Conservation (phyloP, 192 early-diverging fungal genomes). For the Glomus cerebriforme region DNA sequence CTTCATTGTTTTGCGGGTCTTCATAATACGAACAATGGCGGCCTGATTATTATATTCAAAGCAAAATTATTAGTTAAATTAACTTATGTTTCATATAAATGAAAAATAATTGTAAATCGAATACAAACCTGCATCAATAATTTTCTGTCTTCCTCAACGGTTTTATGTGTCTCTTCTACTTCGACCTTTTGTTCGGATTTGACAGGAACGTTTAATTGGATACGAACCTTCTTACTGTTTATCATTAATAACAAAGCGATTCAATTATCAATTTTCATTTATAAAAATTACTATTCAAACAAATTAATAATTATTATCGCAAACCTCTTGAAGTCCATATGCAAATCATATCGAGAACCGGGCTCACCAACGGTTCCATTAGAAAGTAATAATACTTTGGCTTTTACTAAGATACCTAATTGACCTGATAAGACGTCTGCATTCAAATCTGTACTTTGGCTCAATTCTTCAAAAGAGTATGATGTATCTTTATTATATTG, state of each 20-base stretch:
- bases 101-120: background rate
- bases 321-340: constrained; percentile 74
- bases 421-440: constrained; percentile 66
- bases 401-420: constrained; percentile 79
- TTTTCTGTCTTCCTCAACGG: constrained; percentile 90
- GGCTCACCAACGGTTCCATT: constrained; percentile 60
- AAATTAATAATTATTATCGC: background rate
- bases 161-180: constrained; percentile 88
- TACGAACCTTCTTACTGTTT: constrained; percentile 80
- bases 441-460: constrained; percentile 71
- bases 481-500: constrained; percentile 82
- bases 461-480: constrained; percentile 79
- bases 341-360: constrained; percentile 69
- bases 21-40: constrained; percentile 99
- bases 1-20: constrained; percentile 89
- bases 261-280: background rate
- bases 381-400: constrained; percentile 69
- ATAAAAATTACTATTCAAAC: background rate
- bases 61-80: no score
- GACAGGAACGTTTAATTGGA: constrained; percentile 84
- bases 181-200: constrained; percentile 92
- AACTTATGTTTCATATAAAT: background rate
- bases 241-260: constrained; percentile 28
- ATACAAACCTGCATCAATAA: constrained; percentile 81
- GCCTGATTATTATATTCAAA: constrained; percentile 49